These are phyloP conservation scores for Dioszegia aurantiaca DNA, from an alignment of 768 basidiomycete species.

Conservation along the genomic window DNA sequence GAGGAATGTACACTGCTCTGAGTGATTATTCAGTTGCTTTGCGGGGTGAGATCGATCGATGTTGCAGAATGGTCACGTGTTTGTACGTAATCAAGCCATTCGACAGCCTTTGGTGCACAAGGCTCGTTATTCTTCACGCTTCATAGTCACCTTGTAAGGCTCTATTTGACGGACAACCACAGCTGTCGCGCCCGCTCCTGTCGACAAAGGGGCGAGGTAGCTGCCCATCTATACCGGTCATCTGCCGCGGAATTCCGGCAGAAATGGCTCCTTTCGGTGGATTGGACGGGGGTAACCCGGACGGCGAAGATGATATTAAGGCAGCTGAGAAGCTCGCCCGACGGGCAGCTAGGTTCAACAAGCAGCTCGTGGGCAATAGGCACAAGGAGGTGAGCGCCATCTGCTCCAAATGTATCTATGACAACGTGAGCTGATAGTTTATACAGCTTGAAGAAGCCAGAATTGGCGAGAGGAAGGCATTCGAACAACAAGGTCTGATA, in stretches of 20 bases:
- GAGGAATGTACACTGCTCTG: too few relatives aligned
- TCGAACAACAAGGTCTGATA: conserved; percentile 81
- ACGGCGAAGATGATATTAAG: conserved; percentile 31
- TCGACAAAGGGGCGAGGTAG: too few relatives aligned
- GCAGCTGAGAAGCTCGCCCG: conserved; percentile 32
- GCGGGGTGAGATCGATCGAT: background rate
- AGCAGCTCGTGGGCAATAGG: conserved; percentile 55
- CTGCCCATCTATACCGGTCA: too few relatives aligned
- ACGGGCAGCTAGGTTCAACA: conserved; percentile 46
- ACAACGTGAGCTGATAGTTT: background rate
- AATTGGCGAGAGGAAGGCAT: conserved; percentile 46
- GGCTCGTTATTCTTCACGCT: too few relatives aligned
- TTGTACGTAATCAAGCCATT: too few relatives aligned
- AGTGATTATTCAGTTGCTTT: too few relatives aligned
- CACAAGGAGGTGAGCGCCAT: conserved; percentile 48
- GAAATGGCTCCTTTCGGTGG: conserved; percentile 7
- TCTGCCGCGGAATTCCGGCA: too few relatives aligned
- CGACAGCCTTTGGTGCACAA: too few relatives aligned
- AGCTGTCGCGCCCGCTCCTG: too few relatives aligned
- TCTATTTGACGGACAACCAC: too few relatives aligned
- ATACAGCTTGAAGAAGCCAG: conserved; percentile 53
- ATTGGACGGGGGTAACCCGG: conserved; percentile 32
- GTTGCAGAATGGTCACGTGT: background rate
- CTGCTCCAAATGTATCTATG: background rate
- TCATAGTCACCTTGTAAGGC: too few relatives aligned